phyloP scores from a whole-genome alignment of 352 stramenopile species.

The Elongisporangium senticosum region DNA sequence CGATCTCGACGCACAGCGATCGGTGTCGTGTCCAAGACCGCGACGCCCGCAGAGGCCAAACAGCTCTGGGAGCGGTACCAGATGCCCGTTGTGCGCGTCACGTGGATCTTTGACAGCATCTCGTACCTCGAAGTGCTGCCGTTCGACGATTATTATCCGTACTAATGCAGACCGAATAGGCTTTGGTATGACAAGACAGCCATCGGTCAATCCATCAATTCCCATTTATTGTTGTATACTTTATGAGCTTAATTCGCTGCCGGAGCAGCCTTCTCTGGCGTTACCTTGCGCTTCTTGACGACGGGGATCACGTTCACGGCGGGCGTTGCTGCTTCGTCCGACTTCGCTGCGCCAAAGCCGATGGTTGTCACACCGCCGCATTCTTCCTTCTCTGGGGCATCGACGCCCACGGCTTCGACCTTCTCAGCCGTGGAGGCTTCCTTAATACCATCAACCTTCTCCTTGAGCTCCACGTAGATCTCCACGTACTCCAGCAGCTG shows the following conservation, averaged over 20 bases:
- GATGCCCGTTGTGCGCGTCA: slow-evolving; percentile 82
- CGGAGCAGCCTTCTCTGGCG: not conserved
- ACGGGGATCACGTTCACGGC: slow-evolving; percentile 68
- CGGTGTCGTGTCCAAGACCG: slow-evolving; percentile 73
- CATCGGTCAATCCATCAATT: not conserved
- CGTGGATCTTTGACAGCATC: slow-evolving; percentile 87
- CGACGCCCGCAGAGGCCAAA: slow-evolving; percentile 44
- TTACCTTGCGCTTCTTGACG: slow-evolving; percentile 55
- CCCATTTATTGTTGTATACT: not conserved
- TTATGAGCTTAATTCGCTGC: not conserved
- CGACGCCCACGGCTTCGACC: slow-evolving; percentile 16
- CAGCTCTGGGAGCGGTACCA: slow-evolving; percentile 55
- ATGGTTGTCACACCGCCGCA: slow-evolving; percentile 52
- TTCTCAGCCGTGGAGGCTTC: slow-evolving; percentile 33
- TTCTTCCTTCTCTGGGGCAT: slow-evolving; percentile 6
- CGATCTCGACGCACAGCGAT: slow-evolving; percentile 35
- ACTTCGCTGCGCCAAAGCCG: slow-evolving; percentile 42
- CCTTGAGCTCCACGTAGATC: slow-evolving; percentile 83
- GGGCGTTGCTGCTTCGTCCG: slow-evolving; percentile 6
- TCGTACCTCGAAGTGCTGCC: slow-evolving; percentile 76
- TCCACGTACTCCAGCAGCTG: slow-evolving; percentile 77
- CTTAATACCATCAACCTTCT: slow-evolving; percentile 79
- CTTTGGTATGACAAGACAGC: too few species aligned
- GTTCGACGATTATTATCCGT: slow-evolving; percentile 86
- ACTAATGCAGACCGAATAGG: too few species aligned